Evolutionary conservation across 2,329 filamentous ascomycete species (phyloP).

Genomic region (Fusarium sororula): DNA sequence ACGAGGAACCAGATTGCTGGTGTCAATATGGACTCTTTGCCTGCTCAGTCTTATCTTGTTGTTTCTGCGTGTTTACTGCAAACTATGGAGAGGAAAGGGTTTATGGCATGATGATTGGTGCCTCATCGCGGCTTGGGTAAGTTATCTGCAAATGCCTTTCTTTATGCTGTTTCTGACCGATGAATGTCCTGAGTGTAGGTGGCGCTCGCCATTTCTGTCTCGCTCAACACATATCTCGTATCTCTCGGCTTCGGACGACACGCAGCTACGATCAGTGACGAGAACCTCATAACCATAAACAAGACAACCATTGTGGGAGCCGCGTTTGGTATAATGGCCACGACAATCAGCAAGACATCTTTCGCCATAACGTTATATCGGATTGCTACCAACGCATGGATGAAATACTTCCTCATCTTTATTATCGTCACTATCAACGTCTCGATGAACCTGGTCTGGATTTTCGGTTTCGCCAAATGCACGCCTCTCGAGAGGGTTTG

Average conservation of each 20-base stretch:
- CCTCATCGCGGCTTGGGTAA: conserved; percentile 48
- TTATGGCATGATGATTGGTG: conserved; percentile 52
- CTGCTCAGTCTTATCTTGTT: conserved; percentile 40
- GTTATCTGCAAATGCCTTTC: conserved; percentile 10
- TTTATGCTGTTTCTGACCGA: neutral
- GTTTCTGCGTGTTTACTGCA: conserved; percentile 49
- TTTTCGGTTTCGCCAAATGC: conserved; percentile 48
- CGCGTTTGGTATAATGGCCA: conserved; percentile 47
- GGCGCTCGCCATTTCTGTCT: conserved; percentile 41
- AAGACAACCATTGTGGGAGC: conserved; percentile 42
- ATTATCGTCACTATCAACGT: conserved; percentile 47
- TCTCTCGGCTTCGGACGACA: conserved; percentile 44
- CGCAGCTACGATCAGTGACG: conserved; percentile 33
- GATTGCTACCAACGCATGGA: conserved; percentile 42
- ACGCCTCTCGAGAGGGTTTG: conserved; percentile 42
- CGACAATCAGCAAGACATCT: conserved; percentile 50
- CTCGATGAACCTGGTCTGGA: conserved; percentile 48
- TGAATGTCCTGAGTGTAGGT: conserved; percentile 25
- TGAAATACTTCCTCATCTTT: conserved; percentile 44
- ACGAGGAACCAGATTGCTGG: conserved; percentile 43
- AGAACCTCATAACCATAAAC: conserved; percentile 41
- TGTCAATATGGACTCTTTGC: conserved; percentile 44
- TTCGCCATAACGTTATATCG: conserved; percentile 51
- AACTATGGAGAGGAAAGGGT: conserved; percentile 46
- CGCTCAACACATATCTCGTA: conserved; percentile 46